These are phyloP conservation scores for Dittrichia graveolens DNA, from an alignment of 129 eudicot species.

Conservation along the genomic window DNA sequence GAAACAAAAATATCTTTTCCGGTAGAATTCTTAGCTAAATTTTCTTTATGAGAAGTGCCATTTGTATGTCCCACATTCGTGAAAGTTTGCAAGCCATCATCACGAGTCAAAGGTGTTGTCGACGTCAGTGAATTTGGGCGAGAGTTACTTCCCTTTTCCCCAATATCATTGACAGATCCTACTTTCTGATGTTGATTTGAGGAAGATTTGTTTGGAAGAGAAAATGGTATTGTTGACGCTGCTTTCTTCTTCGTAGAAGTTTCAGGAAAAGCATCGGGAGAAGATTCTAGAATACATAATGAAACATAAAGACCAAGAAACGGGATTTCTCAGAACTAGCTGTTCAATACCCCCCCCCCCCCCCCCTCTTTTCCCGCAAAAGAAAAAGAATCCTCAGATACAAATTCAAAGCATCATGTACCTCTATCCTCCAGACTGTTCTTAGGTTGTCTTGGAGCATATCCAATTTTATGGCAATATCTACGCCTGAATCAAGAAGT, in stretches of 20 bases:
- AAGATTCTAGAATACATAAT: slow-evolving; percentile 41
- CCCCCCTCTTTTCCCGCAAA: background rate
- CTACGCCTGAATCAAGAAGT: slow-evolving; percentile 50
- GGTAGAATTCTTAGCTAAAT: slow-evolving; percentile 23
- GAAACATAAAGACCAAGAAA: background rate
- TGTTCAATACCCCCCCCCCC: slow-evolving; percentile 9
- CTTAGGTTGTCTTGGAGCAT: slow-evolving; percentile 54
- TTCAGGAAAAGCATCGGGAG: slow-evolving; percentile 46
- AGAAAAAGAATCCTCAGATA: background rate
- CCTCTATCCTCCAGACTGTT: slow-evolving; percentile 47
- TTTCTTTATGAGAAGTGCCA: slow-evolving; percentile 27
- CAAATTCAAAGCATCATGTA: slow-evolving; percentile 25
- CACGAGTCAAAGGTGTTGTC: slow-evolving; percentile 49
- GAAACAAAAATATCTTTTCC: slow-evolving; percentile 28
- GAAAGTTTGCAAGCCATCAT: slow-evolving; percentile 36
- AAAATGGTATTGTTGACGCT: slow-evolving; percentile 22
- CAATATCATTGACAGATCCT: slow-evolving; percentile 33
- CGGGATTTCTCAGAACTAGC: background rate
- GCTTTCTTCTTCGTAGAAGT: slow-evolving; percentile 36
- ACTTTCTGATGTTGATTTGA: slow-evolving; percentile 20
- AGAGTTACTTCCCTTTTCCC: slow-evolving; percentile 18
- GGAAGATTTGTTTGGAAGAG: slow-evolving; percentile 23
- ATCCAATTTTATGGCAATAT: slow-evolving; percentile 84
- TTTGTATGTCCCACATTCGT: slow-evolving; percentile 32
- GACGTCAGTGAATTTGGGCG: slow-evolving; percentile 42